Percentiles rank a stretch among this genome's conserved stretches.
Conservation (phyloP, 495 filamentous ascomycete species). For the Aspergillus indologenus region DNA sequence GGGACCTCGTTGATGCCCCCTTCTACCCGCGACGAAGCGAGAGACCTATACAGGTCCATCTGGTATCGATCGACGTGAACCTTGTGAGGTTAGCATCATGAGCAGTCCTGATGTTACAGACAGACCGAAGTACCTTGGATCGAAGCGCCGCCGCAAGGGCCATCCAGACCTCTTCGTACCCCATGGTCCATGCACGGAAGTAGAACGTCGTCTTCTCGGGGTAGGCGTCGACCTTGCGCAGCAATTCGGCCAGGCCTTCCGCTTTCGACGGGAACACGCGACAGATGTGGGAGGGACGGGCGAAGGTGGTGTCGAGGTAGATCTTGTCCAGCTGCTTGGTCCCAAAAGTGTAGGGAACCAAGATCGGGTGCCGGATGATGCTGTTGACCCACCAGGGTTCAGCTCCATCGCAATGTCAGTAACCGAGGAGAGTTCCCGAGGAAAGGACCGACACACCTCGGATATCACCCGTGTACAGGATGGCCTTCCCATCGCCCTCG, state of each 20-base stretch:
- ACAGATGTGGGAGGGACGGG: slow-evolving; percentile 43
- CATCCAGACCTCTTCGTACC: slow-evolving; percentile 89
- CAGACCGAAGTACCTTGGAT: slow-evolving; percentile 49
- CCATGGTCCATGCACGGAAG: slow-evolving; percentile 89
- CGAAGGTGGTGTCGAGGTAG: slow-evolving; percentile 86
- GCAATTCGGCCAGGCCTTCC: slow-evolving; percentile 70
- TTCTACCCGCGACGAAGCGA: slow-evolving; percentile 37
- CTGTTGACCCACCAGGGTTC: slow-evolving; percentile 67
- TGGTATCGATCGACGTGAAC: slow-evolving; percentile 86
- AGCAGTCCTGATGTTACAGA: too few species aligned
- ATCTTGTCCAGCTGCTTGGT: slow-evolving; percentile 68
- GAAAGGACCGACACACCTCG: slow-evolving; percentile 51
- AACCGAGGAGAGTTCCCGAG: neutral
- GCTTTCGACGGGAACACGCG: slow-evolving; percentile 57
- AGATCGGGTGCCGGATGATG: slow-evolving; percentile 64
- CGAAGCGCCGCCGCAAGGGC: slow-evolving; percentile 68
- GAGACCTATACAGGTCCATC: slow-evolving; percentile 65
- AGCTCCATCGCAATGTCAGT: slow-evolving; percentile 32
- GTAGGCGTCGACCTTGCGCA: slow-evolving; percentile 66
- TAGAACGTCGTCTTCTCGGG: slow-evolving; percentile 77
- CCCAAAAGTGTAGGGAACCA: slow-evolving; percentile 72
- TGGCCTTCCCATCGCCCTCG: slow-evolving; percentile 68
- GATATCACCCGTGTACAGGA: slow-evolving; percentile 93
- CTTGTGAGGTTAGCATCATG: slow-evolving; percentile 33
- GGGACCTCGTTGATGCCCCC: slow-evolving; percentile 55